phyloP scores from a whole-genome alignment of 495 filamentous ascomycete genomes.

The Penicillium cosmopolitanum region DNA sequence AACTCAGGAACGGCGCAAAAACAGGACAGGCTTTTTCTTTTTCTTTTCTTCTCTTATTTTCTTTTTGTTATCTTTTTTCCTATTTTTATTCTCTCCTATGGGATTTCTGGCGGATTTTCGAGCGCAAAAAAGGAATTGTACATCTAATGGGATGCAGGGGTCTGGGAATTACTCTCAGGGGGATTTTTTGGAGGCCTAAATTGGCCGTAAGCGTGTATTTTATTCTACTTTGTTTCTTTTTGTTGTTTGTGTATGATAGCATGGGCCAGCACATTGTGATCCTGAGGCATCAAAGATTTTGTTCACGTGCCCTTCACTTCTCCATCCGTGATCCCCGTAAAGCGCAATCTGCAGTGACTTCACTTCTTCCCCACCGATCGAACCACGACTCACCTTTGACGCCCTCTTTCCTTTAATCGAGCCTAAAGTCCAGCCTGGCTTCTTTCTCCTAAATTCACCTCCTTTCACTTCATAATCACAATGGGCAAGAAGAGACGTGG shows the following conservation, averaged over 20 bases:
- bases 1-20: not conserved
- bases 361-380: constrained; percentile 3
- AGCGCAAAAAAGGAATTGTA: constrained; percentile 19
- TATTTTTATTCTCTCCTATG: not conserved
- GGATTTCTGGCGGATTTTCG: constrained; percentile 4
- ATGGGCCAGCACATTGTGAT: constrained; percentile 7
- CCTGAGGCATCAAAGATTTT: constrained; percentile 12
- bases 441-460: not conserved
- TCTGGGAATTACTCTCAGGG: not conserved
- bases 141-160: constrained; percentile 14
- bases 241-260: constrained; percentile 23
- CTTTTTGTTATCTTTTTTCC: not conserved
- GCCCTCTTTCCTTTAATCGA: not conserved
- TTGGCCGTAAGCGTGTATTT: constrained; percentile 21
- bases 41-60: not conserved
- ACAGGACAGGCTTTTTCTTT: not conserved
- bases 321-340: not conserved
- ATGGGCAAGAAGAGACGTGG: constrained; percentile 88
- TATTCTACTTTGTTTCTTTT: constrained; percentile 21
- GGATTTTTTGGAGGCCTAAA: not conserved
- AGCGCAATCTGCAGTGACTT: constrained; percentile 7
- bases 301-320: constrained; percentile 10
- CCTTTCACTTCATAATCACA: constrained; percentile 4
- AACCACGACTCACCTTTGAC: not conserved
- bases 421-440: not conserved